Percentiles rank a stretch among this genome's conserved stretches.
These are phyloP conservation scores for Ophiostoma quercus DNA, from an alignment of 2,329 filamentous ascomycete genomes.

Conservation along the genomic window DNA sequence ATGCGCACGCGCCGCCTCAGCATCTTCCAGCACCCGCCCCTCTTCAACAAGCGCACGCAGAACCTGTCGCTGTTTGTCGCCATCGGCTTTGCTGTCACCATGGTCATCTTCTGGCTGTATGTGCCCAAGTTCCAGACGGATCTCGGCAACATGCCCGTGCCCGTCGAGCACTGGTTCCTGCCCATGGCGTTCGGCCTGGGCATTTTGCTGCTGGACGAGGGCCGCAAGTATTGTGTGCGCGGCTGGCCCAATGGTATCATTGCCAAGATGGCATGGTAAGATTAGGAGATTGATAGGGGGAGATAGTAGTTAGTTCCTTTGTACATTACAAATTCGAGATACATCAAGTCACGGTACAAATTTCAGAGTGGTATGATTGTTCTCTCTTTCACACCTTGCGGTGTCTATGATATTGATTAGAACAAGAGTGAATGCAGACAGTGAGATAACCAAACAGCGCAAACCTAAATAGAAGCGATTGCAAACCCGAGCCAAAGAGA, in stretches of 20 bases:
- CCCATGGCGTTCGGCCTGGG: slow-evolving; percentile 66
- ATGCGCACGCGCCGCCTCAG: slow-evolving; percentile 60
- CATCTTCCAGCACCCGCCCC: slow-evolving; percentile 67
- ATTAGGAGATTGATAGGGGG: not conserved
- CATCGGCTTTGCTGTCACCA: slow-evolving; percentile 61
- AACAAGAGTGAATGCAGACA: not conserved
- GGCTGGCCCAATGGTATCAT: slow-evolving; percentile 53
- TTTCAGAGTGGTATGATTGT: not conserved
- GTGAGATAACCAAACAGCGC: not conserved
- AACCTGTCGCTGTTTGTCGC: slow-evolving; percentile 67
- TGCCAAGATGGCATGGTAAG: slow-evolving; percentile 59
- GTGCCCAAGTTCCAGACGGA: slow-evolving; percentile 58
- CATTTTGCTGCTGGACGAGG: slow-evolving; percentile 61
- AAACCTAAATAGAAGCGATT: not conserved
- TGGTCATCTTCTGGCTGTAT: slow-evolving; percentile 67
- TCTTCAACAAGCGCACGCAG: slow-evolving; percentile 58
- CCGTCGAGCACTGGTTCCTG: slow-evolving; percentile 70
- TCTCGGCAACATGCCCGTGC: slow-evolving; percentile 57
- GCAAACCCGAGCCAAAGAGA: not conserved
- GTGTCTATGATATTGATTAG: slow-evolving; percentile 5
- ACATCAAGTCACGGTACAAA: not conserved
- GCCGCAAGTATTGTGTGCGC: slow-evolving; percentile 57
- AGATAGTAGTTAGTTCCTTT: not conserved
- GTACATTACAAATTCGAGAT: not conserved
- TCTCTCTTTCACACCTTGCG: not conserved